Base-by-base conservation (phyloP, 1,284 basidiomycete species). In the Tylopilus sp. region DNA sequence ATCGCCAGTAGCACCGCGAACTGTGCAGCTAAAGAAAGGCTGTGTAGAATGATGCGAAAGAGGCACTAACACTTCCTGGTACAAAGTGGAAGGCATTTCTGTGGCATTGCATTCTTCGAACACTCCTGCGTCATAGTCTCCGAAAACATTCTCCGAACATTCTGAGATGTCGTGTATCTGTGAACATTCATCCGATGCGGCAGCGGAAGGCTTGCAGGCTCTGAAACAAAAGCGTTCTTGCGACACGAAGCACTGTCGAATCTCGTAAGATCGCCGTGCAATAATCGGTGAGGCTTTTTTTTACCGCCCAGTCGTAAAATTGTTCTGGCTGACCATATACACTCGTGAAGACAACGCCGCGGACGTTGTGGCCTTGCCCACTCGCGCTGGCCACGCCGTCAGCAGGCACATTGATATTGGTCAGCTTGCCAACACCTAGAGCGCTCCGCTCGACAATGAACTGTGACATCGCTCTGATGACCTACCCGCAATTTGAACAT, bases 211-310 rank as follows among this genome's bases (percentile, higher is more conserved):
- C 48, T 76, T 80, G 66, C 88, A 91, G 6, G 78, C 86, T 50
- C 87, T 77, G 72, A 92, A 78, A 67, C 87, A 90, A 70, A 89
- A 91, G 55, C 78, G 65, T 36, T 71, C 67, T 55, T 69, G 72
- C 3, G 79, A 75, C 45, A 86, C 71, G 59, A 82, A 84, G 64
- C 82, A 82, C 73, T 74, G 48, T 46, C 34, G 48, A 28, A 48
- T 40, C 38, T 31, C 23, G 46, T 68, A 16, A 69, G 57, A 54
- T 41, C 16, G 35, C 39, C 49, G 30, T 26, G 31, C 19, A 16
- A 41, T 12, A 6, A 48, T 33, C 10, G 39, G 44, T 45, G 38
- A 54, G 42, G 42, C 21, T 13, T 13, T 23, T n/a, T 41, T 55
- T 60, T 61, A 84, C 83, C 47, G 82, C 86, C 84, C 85, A 88